Base-by-base conservation (phyloP, 2,329 filamentous ascomycete genomes). In the Laburnicola sp. region DNA sequence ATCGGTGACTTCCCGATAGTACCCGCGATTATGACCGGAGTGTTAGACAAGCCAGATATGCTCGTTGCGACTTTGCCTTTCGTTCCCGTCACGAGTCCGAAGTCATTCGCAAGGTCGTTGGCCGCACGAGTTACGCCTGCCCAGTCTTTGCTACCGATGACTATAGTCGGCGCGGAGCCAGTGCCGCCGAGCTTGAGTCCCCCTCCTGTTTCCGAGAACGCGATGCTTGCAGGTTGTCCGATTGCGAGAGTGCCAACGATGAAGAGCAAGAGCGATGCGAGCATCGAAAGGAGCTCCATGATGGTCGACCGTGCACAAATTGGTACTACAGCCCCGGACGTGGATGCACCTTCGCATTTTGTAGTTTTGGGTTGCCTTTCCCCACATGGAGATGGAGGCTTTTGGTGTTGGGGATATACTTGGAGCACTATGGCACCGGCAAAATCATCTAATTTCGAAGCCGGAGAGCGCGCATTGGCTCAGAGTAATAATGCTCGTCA, bases 51-150 rank as follows among this genome's bases (percentile, higher is more conserved):
- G 2, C 58, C 58, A n/a, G 27, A 56, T 10, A 51, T 58, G 21
- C 49, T 46, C 3, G 47, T 47, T 11, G 22, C 50, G 8, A 60
- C 51, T 42, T 56, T 82, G 50, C 83, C 80, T 64, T 86, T 86
- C 3, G 71, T 79, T 8, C 85, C 85, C 0, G 84, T 86, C 2
- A 88, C 84, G 9, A 83, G 80, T 4, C 85, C 84, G 71, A 89
- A 86, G 67, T 89, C 86, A 3, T 74, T 66, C 0, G 84, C 83
- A 8, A 89, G 76, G 65, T 88, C 85, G 27, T 82, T 79, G 0
- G 83, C 86, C 3, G 83, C 84, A 21, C 85, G 80, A 45, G 86
- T 78, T 1, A 88, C 86, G 41, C 84, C 86, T 74, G 82, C 82
- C 74, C 81, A 86, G 51, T 88, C 85, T 35, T 64, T 64, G 21